phyloP scores from a whole-genome alignment of 257 asterid genomes.

The Voacanga thouarsii region DNA sequence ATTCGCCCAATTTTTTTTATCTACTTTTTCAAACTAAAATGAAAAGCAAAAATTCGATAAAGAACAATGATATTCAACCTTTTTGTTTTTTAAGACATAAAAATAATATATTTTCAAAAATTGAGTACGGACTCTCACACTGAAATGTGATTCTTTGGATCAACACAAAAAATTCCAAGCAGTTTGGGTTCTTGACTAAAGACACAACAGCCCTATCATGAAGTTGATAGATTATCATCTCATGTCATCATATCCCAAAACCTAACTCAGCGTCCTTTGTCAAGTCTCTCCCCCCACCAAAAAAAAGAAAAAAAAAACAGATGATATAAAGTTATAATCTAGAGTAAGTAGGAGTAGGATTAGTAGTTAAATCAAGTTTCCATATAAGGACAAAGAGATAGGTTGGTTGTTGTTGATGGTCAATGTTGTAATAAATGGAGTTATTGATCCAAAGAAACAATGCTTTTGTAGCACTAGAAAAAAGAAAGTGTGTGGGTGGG shows the following conservation, averaged over 20 bases:
- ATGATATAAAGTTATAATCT: not conserved
- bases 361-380: not conserved
- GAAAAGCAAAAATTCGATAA: not conserved
- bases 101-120: no score
- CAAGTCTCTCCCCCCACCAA: no score
- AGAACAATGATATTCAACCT: no score
- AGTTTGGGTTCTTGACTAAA: not conserved
- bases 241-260: not conserved
- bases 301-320: not conserved
- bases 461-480: constrained; percentile 20
- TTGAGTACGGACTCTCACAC: no score
- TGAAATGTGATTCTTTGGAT: no score
- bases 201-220: not conserved
- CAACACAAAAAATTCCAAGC: no score
- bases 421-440: constrained; percentile 32
- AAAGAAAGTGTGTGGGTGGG: constrained; percentile 4
- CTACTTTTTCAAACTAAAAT: no score
- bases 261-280: not conserved
- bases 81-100: no score
- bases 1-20: no score
- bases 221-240: not conserved
- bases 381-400: constrained; percentile 14
- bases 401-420: constrained; percentile 10
- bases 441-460: constrained; percentile 18
- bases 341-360: not conserved